phyloP scores from a whole-genome alignment of 768 basidiomycete species.

The Trametes sanguinea region DNA sequence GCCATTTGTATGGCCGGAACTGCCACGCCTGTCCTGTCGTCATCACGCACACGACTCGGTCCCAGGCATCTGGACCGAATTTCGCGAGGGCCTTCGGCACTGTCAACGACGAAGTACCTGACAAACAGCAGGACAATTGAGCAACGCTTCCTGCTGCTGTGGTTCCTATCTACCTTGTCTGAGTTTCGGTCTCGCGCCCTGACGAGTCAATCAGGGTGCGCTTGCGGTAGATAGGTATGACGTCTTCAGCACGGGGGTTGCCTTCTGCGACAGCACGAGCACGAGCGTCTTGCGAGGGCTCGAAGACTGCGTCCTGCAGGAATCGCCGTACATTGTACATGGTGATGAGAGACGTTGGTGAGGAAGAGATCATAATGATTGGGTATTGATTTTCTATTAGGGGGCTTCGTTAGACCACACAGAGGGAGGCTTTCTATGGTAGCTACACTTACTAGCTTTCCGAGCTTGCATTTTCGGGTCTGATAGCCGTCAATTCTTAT shows the following conservation, averaged over 20 bases:
- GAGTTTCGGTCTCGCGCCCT: slow-evolving; percentile 55
- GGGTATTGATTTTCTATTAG: slow-evolving; percentile 73
- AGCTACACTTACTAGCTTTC: slow-evolving; percentile 56
- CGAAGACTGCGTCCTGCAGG: slow-evolving; percentile 82
- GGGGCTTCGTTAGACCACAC: neutral
- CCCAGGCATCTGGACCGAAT: slow-evolving; percentile 93
- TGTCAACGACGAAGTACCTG: slow-evolving; percentile 87
- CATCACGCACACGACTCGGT: slow-evolving; percentile 95
- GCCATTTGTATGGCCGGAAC: slow-evolving; percentile 96
- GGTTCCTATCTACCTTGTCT: slow-evolving; percentile 34
- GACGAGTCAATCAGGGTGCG: slow-evolving; percentile 69
- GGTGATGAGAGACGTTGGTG: slow-evolving; percentile 91
- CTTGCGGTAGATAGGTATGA: slow-evolving; percentile 85
- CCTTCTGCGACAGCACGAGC: slow-evolving; percentile 68
- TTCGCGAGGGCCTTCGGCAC: slow-evolving; percentile 92
- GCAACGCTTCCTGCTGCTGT: neutral
- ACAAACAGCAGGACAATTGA: neutral
- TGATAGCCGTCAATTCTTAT: slow-evolving; percentile 4
- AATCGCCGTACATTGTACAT: slow-evolving; percentile 98
- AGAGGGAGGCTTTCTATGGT: too few species aligned
- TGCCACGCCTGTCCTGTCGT: slow-evolving; percentile 99
- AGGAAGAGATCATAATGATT: slow-evolving; percentile 97
- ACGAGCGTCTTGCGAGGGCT: slow-evolving; percentile 74
- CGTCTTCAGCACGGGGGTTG: slow-evolving; percentile 74
- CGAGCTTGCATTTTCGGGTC: slow-evolving; percentile 65